Conservation (phyloP, 148 eudicot genomes). For the Chenopodium suecicum region DNA sequence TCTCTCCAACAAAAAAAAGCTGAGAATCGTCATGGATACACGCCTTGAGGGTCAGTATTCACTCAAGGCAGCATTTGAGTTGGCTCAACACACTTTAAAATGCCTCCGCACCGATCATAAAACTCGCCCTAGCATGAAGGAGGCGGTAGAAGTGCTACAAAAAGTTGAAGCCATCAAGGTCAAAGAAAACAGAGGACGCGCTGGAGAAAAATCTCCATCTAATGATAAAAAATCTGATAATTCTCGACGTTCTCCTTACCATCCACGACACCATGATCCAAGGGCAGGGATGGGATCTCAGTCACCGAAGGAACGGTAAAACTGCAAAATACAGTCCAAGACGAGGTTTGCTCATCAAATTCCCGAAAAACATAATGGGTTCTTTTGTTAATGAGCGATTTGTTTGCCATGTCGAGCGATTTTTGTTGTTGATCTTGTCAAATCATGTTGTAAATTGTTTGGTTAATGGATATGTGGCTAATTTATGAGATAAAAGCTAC, state of each 20-base stretch:
- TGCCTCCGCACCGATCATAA: slow-evolving; percentile 45
- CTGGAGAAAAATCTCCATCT: background rate
- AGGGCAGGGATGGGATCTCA: background rate
- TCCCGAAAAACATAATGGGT: background rate
- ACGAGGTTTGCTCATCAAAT: background rate
- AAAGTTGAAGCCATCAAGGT: slow-evolving; percentile 24
- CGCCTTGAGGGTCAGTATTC: slow-evolving; percentile 64
- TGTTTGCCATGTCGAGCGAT: background rate
- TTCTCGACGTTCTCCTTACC: slow-evolving; percentile 18
- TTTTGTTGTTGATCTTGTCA: slow-evolving; percentile 2
- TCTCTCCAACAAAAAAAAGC: slow-evolving; percentile 42
- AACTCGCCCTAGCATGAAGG: slow-evolving; percentile 61
- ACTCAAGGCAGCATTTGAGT: slow-evolving; percentile 42
- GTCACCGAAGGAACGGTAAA: background rate
- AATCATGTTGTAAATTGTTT: slow-evolving; percentile 13
- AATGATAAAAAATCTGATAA: too few relatives aligned
- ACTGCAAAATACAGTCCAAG: background rate
- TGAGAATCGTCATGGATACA: slow-evolving; percentile 54
- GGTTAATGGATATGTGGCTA: background rate
- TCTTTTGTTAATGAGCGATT: background rate
- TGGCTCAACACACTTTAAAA: slow-evolving; percentile 45
- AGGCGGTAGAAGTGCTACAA: slow-evolving; percentile 37
- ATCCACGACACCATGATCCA: background rate
- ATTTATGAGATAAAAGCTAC: background rate
- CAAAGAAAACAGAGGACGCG: slow-evolving; percentile 1